Evolutionary conservation across 1,284 basidiomycete species (phyloP).

Genomic region (Apiotrichum brassicae): DNA sequence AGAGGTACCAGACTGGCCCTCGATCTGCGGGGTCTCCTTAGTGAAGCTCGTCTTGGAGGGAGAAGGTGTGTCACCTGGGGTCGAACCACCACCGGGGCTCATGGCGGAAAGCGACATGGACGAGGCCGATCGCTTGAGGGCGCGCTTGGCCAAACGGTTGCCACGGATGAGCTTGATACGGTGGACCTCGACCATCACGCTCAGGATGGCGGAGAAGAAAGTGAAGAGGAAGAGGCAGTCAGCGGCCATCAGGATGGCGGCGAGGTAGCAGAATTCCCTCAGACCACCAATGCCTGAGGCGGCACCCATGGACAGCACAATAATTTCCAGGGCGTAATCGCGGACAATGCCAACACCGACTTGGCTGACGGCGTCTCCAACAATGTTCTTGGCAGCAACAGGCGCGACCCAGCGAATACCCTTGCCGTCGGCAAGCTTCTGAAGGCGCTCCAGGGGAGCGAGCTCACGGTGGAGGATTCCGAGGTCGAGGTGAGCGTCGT

Average conservation of each 20-base stretch:
- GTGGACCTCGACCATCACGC: constrained; percentile 83
- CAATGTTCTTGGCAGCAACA: constrained; percentile 70
- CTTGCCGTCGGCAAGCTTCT: constrained; percentile 44
- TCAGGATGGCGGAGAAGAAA: constrained; percentile 81
- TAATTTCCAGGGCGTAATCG: constrained; percentile 89
- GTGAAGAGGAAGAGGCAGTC: constrained; percentile 87
- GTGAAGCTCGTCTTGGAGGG: constrained; percentile 9
- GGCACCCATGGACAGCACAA: constrained; percentile 79
- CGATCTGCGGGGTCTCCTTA: constrained; percentile 9
- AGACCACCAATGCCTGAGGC: constrained; percentile 82
- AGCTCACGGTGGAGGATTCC: constrained; percentile 43
- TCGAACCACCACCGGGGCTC: constrained; percentile 7
- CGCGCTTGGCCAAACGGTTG: constrained; percentile 22
- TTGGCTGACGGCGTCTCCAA: constrained; percentile 71
- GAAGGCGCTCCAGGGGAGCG: constrained; percentile 43
- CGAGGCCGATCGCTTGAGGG: constrained; percentile 18
- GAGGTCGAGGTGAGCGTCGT: constrained; percentile 37
- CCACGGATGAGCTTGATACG: constrained; percentile 56
- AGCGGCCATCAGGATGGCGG: constrained; percentile 69
- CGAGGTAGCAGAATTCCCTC: constrained; percentile 86
- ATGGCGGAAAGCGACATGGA: constrained; percentile 10
- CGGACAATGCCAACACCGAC: constrained; percentile 79
- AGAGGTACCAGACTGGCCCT: constrained; percentile 57
- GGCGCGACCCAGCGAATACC: constrained; percentile 51
- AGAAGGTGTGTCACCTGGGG: constrained; percentile 11